These are phyloP conservation scores for Alternaria brassicicola DNA, from an alignment of 2,329 filamentous ascomycete genomes.

Conservation along the genomic window DNA sequence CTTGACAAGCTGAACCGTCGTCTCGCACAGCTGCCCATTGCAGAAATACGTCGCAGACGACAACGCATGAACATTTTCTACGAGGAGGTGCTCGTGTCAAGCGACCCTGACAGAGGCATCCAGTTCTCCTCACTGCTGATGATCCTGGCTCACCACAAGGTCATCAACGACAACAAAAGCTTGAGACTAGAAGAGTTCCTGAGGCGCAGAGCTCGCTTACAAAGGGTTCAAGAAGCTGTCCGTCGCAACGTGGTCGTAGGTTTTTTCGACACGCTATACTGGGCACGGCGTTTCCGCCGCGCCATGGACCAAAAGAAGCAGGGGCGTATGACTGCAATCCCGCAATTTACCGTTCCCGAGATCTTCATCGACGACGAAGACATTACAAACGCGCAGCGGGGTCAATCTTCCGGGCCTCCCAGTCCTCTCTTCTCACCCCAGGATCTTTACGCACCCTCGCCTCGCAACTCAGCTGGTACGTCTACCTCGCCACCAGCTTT, in stretches of 20 bases:
- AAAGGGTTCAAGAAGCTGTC: slow-evolving; percentile 94
- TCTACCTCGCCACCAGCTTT: slow-evolving; percentile 34
- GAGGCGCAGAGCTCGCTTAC: slow-evolving; percentile 83
- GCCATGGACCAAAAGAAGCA: slow-evolving; percentile 71
- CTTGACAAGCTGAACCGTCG: slow-evolving; percentile 75
- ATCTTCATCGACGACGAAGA: slow-evolving; percentile 86
- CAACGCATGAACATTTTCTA: slow-evolving; percentile 92
- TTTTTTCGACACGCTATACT: slow-evolving; percentile 95
- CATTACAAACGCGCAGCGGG: slow-evolving; percentile 51
- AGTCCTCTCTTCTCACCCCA: slow-evolving; percentile 45
- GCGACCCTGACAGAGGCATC: slow-evolving; percentile 87
- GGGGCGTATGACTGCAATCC: slow-evolving; percentile 77
- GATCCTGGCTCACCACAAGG: slow-evolving; percentile 97
- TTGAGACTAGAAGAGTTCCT: slow-evolving; percentile 93
- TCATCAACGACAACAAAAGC: slow-evolving; percentile 97
- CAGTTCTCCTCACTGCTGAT: slow-evolving; percentile 91
- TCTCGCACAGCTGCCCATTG: slow-evolving; percentile 74
- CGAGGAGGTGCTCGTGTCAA: slow-evolving; percentile 92
- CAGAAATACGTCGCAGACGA: slow-evolving; percentile 75
- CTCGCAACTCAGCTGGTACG: slow-evolving; percentile 33
- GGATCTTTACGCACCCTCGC: slow-evolving; percentile 29
- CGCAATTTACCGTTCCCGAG: slow-evolving; percentile 83
- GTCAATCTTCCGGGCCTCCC: slow-evolving; percentile 41
- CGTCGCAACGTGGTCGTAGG: slow-evolving; percentile 87
- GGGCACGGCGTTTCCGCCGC: slow-evolving; percentile 80